Percentiles rank a stretch among this genome's conserved stretches.
These are phyloP conservation scores for Vaccinium darrowii DNA, from an alignment of 148 eudicot species.

Conservation along the genomic window DNA sequence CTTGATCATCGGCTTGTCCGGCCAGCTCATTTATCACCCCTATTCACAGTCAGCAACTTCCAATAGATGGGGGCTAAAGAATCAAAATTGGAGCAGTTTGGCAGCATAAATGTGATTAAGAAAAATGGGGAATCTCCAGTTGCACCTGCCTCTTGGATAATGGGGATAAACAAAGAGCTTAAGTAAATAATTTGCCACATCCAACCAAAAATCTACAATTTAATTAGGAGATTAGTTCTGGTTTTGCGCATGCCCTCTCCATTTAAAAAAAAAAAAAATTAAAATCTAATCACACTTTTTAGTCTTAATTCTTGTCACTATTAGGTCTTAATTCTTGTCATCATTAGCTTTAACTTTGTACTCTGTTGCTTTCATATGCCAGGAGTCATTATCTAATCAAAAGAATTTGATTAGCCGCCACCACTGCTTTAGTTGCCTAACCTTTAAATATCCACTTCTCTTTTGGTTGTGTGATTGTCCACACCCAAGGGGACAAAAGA, in stretches of 20 bases:
- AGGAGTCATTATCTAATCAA: not conserved
- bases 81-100: not conserved
- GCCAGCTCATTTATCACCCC: no score
- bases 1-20: no score
- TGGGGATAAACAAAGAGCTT: not conserved
- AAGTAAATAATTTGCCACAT: not conserved
- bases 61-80: not conserved
- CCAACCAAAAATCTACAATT: not conserved
- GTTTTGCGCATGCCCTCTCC: not conserved
- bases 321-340: not conserved
- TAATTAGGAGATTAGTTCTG: not conserved
- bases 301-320: not conserved
- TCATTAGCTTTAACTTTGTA: not conserved
- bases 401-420: not conserved
- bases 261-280: not conserved
- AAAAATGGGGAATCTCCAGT: not conserved
- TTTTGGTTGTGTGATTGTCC: not conserved
- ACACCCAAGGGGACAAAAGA: constrained; percentile 3
- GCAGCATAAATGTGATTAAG: not conserved
- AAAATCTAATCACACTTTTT: not conserved
- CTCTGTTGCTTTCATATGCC: not conserved
- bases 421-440: not conserved
- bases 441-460: not conserved
- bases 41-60: not conserved
- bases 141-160: not conserved